phyloP scores from a whole-genome alignment of 768 basidiomycete species.

The Mycena polygramma region DNA sequence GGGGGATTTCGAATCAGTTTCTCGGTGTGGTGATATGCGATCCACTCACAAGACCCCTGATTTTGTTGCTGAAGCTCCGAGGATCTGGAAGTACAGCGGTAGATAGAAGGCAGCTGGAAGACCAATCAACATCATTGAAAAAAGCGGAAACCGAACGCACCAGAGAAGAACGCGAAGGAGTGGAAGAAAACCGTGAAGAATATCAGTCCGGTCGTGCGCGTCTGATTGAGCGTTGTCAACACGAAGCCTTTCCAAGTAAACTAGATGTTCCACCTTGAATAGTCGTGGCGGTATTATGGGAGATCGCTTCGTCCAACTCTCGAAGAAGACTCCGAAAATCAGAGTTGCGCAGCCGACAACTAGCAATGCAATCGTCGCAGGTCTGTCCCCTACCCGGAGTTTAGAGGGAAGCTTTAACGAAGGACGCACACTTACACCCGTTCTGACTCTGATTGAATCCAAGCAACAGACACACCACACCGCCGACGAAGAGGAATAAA shows the following conservation, averaged over 20 bases:
- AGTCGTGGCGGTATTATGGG: slow-evolving; percentile 82
- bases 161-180: slow-evolving; percentile 71
- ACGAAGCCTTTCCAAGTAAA: background rate
- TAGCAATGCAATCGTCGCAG: slow-evolving; percentile 74
- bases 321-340: slow-evolving; percentile 66
- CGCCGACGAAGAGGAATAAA: slow-evolving; percentile 69
- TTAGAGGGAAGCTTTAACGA: background rate
- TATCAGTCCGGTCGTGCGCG: slow-evolving; percentile 78
- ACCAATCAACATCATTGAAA: background rate
- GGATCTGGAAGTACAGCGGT: slow-evolving; percentile 83
- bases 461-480: slow-evolving; percentile 74
- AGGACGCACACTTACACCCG: slow-evolving; percentile 59
- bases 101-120: slow-evolving; percentile 72
- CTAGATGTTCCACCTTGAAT: slow-evolving; percentile 65
- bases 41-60: slow-evolving; percentile 72
- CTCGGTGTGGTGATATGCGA: background rate
- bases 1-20: background rate
- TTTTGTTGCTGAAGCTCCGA: slow-evolving; percentile 80
- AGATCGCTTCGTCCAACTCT: slow-evolving; percentile 70
- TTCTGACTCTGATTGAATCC: slow-evolving; percentile 81
- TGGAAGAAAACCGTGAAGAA: slow-evolving; percentile 74
- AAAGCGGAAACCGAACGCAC: slow-evolving; percentile 40
- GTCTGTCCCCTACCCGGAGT: slow-evolving; percentile 60
- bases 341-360: slow-evolving; percentile 68
- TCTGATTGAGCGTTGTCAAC: slow-evolving; percentile 52